Conservation (phyloP, 306 rosid genomes). For the Vigna trinervia region DNA sequence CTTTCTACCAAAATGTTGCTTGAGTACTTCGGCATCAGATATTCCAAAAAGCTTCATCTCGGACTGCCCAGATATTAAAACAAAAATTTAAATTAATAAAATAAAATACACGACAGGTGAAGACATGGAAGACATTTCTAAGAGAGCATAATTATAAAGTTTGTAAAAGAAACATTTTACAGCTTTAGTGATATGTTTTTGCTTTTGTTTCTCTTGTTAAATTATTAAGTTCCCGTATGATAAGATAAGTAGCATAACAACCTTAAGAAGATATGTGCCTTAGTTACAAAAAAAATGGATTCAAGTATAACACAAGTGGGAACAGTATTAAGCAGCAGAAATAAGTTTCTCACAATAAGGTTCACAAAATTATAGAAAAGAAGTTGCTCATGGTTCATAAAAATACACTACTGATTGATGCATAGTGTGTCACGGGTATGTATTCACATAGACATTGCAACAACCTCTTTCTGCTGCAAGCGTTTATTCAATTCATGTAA, state of each 20-base stretch:
- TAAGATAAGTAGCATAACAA: constrained; percentile 28
- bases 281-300: constrained; percentile 6
- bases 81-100: constrained; percentile 39
- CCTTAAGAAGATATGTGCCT: constrained; percentile 8
- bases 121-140: constrained; percentile 15
- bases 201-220: constrained; percentile 21
- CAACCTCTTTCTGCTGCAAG: constrained; percentile 92
- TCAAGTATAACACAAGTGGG: constrained; percentile 18
- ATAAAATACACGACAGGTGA: constrained; percentile 26
- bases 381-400: constrained; percentile 21
- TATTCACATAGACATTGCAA: constrained; percentile 37
- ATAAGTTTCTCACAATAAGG: constrained; percentile 16
- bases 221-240: constrained; percentile 21
- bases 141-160: neutral
- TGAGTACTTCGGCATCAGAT: constrained; percentile 77
- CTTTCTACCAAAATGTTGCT: constrained; percentile 98
- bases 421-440: constrained; percentile 28
- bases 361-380: constrained; percentile 23
- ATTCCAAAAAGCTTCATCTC: constrained; percentile 96
- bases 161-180: constrained; percentile 5
- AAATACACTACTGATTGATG: constrained; percentile 6
- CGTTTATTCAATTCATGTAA: constrained; percentile 92
- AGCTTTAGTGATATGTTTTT: constrained; percentile 9
- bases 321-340: constrained; percentile 23
- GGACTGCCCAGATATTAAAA: constrained; percentile 57